These are phyloP conservation scores for Chiua virens DNA, from an alignment of 768 basidiomycete species.

Conservation along the genomic window DNA sequence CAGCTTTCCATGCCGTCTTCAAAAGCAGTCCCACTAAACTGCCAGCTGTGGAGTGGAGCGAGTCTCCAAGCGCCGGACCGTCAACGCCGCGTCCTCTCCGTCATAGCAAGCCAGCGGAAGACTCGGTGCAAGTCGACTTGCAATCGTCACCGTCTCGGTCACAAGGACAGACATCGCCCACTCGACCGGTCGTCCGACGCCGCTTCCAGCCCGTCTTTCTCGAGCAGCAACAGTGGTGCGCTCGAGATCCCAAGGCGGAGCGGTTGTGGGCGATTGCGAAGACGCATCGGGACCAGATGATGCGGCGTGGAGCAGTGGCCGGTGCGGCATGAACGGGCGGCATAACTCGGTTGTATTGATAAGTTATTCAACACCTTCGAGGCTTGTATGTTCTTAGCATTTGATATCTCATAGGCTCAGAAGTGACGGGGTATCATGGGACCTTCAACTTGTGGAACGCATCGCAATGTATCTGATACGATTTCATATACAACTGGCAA, in stretches of 20 bases:
- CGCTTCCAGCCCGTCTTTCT: conserved; percentile 51
- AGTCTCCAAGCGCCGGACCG: conserved; percentile 11
- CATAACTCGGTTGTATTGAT: no score
- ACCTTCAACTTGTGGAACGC: no score
- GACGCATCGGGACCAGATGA: conserved; percentile 14
- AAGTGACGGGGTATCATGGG: no score
- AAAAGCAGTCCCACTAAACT: conserved; percentile 6
- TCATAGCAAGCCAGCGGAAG: conserved; percentile 3
- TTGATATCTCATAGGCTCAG: no score
- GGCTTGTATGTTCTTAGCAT: no score
- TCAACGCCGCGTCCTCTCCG: conserved; percentile 26
- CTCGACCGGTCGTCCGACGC: conserved; percentile 23
- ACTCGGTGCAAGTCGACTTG: conserved; percentile 15
- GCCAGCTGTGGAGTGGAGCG: not conserved
- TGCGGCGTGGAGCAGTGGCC: not conserved
- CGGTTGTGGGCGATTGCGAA: conserved; percentile 25
- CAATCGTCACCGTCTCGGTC: conserved; percentile 24
- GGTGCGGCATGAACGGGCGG: not conserved
- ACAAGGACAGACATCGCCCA: conserved; percentile 11
- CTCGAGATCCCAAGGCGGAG: conserved; percentile 38
- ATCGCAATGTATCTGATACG: no score
- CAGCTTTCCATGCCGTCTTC: conserved; percentile 23
- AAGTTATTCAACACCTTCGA: no score
- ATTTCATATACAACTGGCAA: no score
- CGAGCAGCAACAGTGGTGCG: conserved; percentile 50